Base-by-base conservation (phyloP, 345 rosid genomes). In the Draba incana region DNA sequence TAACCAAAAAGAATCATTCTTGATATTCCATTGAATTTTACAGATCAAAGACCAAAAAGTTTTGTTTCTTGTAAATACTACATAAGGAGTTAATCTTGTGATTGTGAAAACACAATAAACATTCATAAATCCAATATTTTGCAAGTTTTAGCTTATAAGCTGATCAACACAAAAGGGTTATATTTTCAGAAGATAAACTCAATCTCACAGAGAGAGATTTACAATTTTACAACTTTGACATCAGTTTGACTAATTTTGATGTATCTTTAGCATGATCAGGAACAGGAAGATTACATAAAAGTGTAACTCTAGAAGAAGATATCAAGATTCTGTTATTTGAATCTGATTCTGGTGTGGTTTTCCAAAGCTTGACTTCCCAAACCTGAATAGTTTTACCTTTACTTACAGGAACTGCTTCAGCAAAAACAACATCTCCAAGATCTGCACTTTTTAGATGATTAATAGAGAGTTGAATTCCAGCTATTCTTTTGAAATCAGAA, bases 401-500 rank as follows among this genome's bases (percentile, higher is more conserved):
- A 44, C 55, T 87, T 53, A 90, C 48, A 13, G 98, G 95, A 42
- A 80, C 10, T 45, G 97, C 97, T 80, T 86, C 91, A 2, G 87
- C 96, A 8, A 52, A 56, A 66, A 94, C 61, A 49, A 79, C 76
- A 69, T 91, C 96, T 4, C 97, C 99, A 10, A 89, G 80, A 20
- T 76, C 78, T n/a, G 96, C 98, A 46, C 81, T 81, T 64, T 87
- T 94, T 44, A 89, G 54, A 48, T 94, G 98, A 68, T 81, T 86
- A 70, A 91, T 91, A 61, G 86, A 84, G 49, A 94, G 95, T 65
- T 91, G 93, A 62, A 91, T 83, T 13, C 99, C 98, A 10, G 97
- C 98, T 2, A 91, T 76, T 51, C 96, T 87, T 66, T 84, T 80
- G 68, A 72, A 82, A 30, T 88, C 98, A 4, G 86, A 86, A 5